Evolutionary conservation across 805 yeast genomes (phyloP), one percentile per base, ranked within the genome.

Genomic region (Yamadazyma paraphyllophila): DNA sequence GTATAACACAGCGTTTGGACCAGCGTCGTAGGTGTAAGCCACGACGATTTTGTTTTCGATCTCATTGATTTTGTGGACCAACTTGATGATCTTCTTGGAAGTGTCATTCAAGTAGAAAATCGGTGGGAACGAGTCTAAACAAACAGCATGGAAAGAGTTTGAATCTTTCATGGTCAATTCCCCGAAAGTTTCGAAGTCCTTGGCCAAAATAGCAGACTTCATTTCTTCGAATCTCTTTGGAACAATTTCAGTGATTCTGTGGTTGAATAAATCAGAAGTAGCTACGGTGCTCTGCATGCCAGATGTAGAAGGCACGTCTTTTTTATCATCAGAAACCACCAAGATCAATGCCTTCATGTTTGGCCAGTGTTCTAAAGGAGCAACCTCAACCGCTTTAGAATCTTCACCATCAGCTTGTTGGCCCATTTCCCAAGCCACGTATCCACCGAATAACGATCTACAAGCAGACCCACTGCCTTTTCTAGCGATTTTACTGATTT

Each of bases 371-470:
- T 71, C 73, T 55, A 76, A 61, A 7, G 96, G 85, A 2, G 96
- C 96, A 33, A 94, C 80, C 69, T 91, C 89, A 25, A 90, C 96
- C 3, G 99, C 99, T 57, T 82, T 84, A 11, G 97, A 91, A 69
- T 94, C 99, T 37, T 80, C 74, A n/a, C 99, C 99, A 60, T 90
- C 85, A 0, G 52, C 67, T 47, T 60, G 52, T 2, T 56, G 53
- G 46, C 99, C 99, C 97, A 91, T 90, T 66, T 94, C 97, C 99
- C 99, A 94, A 3, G 98, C 98, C 10, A 94, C 99, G 61, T 82
- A 94, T 7, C 99, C 99, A 39, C 99, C 98, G 67, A 88, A 89
- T 51, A 94, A 73, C 7, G 98, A 94, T 66, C 99, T 80, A 70
- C 99, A 94, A 6, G 99, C 99, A 11, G 97, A 89, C 2, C 99